These are phyloP conservation scores for Cordyceps cicadae DNA, from an alignment of 2,329 filamentous ascomycete species.

Conservation along the genomic window DNA sequence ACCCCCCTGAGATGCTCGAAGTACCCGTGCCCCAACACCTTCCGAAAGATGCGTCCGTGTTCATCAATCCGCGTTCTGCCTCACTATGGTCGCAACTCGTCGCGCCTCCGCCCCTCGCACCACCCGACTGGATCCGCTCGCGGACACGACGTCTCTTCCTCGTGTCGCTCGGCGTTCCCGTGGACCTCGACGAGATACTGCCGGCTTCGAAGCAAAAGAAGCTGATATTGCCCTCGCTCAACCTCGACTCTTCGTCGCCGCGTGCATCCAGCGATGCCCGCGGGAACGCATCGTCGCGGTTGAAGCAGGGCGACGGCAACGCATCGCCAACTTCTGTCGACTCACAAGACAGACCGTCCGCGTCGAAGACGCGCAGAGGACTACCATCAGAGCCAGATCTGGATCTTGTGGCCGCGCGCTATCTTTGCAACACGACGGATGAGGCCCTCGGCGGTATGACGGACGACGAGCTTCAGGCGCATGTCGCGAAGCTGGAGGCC, in stretches of 20 bases:
- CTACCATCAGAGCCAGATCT: slow-evolving; percentile 64
- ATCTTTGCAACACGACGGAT: slow-evolving; percentile 76
- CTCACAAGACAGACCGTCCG: slow-evolving; percentile 45
- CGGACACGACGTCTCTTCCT: slow-evolving; percentile 91
- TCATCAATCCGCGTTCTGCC: slow-evolving; percentile 76
- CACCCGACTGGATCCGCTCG: slow-evolving; percentile 95
- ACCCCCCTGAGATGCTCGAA: slow-evolving; percentile 49
- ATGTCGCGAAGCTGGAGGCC: slow-evolving; percentile 60
- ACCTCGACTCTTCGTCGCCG: slow-evolving; percentile 49
- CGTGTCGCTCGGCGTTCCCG: slow-evolving; percentile 88
- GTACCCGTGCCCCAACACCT: slow-evolving; percentile 41
- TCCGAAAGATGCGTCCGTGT: slow-evolving; percentile 54
- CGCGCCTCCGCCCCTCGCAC: slow-evolving; percentile 86
- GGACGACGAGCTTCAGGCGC: slow-evolving; percentile 62
- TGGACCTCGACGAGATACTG: slow-evolving; percentile 94
- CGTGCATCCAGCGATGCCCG: slow-evolving; percentile 48
- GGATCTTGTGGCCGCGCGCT: slow-evolving; percentile 68
- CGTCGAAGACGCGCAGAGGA: slow-evolving; percentile 38
- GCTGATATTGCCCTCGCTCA: slow-evolving; percentile 82
- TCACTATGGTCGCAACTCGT: slow-evolving; percentile 96
- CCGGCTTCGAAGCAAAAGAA: slow-evolving; percentile 98
- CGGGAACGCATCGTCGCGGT: slow-evolving; percentile 28
- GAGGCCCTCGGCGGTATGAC: slow-evolving; percentile 75
- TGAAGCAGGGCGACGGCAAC: slow-evolving; percentile 42
- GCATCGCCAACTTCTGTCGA: slow-evolving; percentile 52